Conservation (phyloP, 2,329 filamentous ascomycete genomes). For the Anisogramma anomala region DNA sequence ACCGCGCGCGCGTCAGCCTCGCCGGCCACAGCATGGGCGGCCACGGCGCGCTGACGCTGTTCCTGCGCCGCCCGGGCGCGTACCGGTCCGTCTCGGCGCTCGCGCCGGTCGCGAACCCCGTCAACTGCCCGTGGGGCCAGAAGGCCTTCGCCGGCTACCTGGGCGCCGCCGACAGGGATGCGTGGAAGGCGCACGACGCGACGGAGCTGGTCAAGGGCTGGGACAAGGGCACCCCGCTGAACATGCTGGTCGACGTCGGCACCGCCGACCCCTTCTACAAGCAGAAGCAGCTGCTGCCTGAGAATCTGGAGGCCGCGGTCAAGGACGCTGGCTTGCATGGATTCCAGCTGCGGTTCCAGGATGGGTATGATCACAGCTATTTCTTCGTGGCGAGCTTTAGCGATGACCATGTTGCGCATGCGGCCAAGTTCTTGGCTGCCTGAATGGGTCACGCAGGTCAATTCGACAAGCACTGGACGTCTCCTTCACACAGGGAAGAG, state of each 20-base stretch:
- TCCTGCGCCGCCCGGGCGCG: constrained; percentile 78
- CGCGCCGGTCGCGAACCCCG: constrained; percentile 80
- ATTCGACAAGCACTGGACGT: no score
- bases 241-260: constrained; percentile 81
- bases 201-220: constrained; percentile 75
- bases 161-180: constrained; percentile 54
- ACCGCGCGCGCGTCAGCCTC: constrained; percentile 62
- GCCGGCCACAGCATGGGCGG: constrained; percentile 96
- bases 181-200: constrained; percentile 84
- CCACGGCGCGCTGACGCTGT: constrained; percentile 86
- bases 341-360: constrained; percentile 71
- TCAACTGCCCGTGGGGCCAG: constrained; percentile 80
- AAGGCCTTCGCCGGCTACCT: constrained; percentile 93
- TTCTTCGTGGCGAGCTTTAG: constrained; percentile 89
- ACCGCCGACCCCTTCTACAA: constrained; percentile 96
- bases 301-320: constrained; percentile 77
- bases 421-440: constrained; percentile 76
- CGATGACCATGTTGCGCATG: constrained; percentile 82
- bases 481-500: no score
- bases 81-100: constrained; percentile 87
- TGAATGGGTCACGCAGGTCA: no score
- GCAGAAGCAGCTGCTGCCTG: constrained; percentile 79
- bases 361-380: constrained; percentile 94
- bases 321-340: constrained; percentile 63
- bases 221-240: constrained; percentile 51